Conservation (phyloP, 2,329 filamentous ascomycete species). For the Apiospora sp. region DNA sequence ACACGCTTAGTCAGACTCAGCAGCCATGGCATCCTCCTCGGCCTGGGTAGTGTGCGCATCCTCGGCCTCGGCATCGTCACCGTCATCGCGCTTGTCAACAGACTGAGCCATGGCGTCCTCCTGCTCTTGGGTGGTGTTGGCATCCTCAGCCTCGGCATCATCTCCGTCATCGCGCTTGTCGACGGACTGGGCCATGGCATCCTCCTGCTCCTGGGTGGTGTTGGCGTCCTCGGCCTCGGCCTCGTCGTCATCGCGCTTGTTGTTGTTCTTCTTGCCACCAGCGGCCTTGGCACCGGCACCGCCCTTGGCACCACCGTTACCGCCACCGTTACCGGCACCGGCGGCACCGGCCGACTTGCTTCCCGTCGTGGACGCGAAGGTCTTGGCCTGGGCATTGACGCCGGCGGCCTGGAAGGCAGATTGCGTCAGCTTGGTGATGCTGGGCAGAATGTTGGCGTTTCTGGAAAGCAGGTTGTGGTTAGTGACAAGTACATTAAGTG, state of each 20-base stretch:
- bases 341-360: not conserved
- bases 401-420: constrained; percentile 29
- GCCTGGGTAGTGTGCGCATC: not conserved
- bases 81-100: not conserved
- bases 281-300: not conserved
- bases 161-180: not conserved
- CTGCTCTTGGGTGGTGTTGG: no score
- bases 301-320: not conserved
- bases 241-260: no score
- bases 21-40: not conserved
- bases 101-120: no score
- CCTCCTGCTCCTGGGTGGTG: no score
- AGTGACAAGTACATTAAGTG: not conserved
- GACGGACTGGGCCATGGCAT: no score
- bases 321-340: not conserved
- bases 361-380: constrained; percentile 26
- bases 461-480: constrained; percentile 7
- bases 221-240: no score
- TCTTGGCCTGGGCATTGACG: constrained; percentile 23
- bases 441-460: constrained; percentile 32
- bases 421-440: constrained; percentile 31
- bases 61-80: not conserved
- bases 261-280: not conserved
- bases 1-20: not conserved
- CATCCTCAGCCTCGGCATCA: no score